Base-by-base conservation (phyloP, 305 asterid genomes). In the Withania somnifera region DNA sequence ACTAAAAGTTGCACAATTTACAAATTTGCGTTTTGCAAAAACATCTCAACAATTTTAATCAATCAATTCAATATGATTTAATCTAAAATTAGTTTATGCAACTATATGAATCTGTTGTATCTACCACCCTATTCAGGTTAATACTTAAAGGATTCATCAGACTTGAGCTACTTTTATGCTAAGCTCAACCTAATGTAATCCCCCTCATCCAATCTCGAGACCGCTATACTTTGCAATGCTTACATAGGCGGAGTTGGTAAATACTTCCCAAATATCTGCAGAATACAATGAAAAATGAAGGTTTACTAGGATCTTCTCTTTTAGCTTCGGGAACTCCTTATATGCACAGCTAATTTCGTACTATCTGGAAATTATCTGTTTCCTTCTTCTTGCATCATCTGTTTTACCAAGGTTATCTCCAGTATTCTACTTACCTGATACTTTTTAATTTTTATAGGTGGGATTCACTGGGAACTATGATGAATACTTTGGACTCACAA, bases 381-480 rank as follows among this genome's bases (percentile, higher is more conserved):
- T 66, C 28, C 52, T n/a, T 34, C 9, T 34, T 67, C 5, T 17
- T 10, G 76, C 51, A 34, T 36, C 76, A 66, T 34, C 17, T 36
- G 52, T 67, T 66, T 66, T 66, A 36, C 51, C 28, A 36, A 34
- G 47, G 50, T n/a, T 11, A 34, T 17, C 51, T 69, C 32, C 47
- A 5, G 50, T 38, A 52, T 71, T 28, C 8, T 28, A 20, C 45
- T 80, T 84, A 17, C 47, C 78, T 81, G 53, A 85, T 84, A 81
- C 53, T 82, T 83, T 50, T 87, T 86, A 85, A 77, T 88, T 67
- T 34, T 87, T 40, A 83, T 76, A 97, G 99, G 90, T 90, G 87
- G 90, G 86, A 80, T 97, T 97, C 84, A 95, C 99, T 73, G 99
- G 99, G 80, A 93, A 95, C 91, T 97, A 97, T 90, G 73, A 71